phyloP scores from a whole-genome alignment of 2,329 filamentous ascomycete genomes.

The Zopfia rhizophila region DNA sequence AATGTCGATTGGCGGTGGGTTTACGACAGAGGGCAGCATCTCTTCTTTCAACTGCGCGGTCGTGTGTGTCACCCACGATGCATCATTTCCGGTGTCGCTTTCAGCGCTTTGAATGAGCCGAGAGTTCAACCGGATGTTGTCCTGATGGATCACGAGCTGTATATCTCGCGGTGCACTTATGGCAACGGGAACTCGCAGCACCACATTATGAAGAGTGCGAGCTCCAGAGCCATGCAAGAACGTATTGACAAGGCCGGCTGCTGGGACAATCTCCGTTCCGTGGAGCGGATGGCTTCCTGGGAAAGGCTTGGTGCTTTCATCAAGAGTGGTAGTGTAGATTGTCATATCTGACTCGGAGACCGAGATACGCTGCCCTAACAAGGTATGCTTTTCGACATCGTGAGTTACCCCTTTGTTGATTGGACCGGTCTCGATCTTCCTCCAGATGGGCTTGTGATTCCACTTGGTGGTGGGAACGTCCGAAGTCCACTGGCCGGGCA shows the following conservation, averaged over 20 bases:
- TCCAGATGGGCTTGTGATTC: slow-evolving; percentile 30
- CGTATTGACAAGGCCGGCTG: slow-evolving; percentile 55
- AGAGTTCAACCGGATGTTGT: slow-evolving; percentile 48
- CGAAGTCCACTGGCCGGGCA: slow-evolving; percentile 21
- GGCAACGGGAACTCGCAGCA: slow-evolving; percentile 50
- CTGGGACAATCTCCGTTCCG: slow-evolving; percentile 57
- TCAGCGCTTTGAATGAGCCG: slow-evolving; percentile 31
- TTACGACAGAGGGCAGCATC: background rate
- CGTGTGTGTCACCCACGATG: slow-evolving; percentile 33
- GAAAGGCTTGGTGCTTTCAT: slow-evolving; percentile 54
- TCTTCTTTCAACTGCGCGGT: slow-evolving; percentile 14
- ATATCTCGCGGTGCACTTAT: slow-evolving; percentile 48
- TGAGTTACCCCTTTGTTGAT: slow-evolving; percentile 25
- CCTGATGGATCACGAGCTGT: slow-evolving; percentile 48
- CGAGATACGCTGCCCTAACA: slow-evolving; percentile 44
- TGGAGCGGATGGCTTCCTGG: slow-evolving; percentile 54
- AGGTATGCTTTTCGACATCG: slow-evolving; percentile 48
- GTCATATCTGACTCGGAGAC: slow-evolving; percentile 40
- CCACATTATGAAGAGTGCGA: slow-evolving; percentile 43
- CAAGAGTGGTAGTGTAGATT: slow-evolving; percentile 50
- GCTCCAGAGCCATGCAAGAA: slow-evolving; percentile 49
- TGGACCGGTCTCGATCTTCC: slow-evolving; percentile 17
- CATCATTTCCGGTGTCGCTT: too few species aligned
- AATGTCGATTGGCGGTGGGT: slow-evolving; percentile 33
- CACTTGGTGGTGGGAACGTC: slow-evolving; percentile 37